These are phyloP conservation scores for Candida maltosa DNA, from an alignment of 805 yeast genomes.

Conservation along the genomic window DNA sequence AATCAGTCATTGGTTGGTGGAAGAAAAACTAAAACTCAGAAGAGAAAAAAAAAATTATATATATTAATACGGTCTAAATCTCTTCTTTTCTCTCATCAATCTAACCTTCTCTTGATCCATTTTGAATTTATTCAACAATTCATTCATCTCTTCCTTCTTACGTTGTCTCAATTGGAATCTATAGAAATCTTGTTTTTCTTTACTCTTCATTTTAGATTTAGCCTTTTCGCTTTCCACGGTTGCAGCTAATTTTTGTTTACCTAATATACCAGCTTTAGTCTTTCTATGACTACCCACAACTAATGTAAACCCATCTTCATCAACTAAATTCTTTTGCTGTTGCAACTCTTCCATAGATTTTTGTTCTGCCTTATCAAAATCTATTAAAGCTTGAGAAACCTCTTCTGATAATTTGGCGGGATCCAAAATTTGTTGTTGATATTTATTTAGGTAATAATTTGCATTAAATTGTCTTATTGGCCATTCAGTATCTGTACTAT, in stretches of 20 bases:
- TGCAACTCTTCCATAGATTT: constrained; percentile 54
- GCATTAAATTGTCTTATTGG: constrained; percentile 28
- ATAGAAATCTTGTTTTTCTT: constrained; percentile 88
- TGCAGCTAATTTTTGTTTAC: constrained; percentile 44
- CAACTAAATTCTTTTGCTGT: constrained; percentile 61
- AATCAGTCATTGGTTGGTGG: not conserved
- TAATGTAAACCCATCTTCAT: constrained; percentile 90
- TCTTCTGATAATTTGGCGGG: constrained; percentile 49
- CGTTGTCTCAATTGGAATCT: constrained; percentile 93
- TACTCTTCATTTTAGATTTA: constrained; percentile 56
- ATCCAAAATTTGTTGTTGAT: constrained; percentile 38
- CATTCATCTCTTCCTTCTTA: constrained; percentile 90
- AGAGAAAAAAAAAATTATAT: no score
- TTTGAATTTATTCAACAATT: constrained; percentile 76
- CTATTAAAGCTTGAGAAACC: constrained; percentile 59
- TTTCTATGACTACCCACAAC: constrained; percentile 87
- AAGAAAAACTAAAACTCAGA: not conserved
- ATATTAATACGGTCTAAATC: constrained; percentile 75
- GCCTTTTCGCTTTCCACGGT: constrained; percentile 34
- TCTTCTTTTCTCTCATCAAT: constrained; percentile 73
- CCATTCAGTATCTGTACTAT: constrained; percentile 30
- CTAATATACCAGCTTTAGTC: constrained; percentile 68
- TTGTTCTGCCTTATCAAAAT: constrained; percentile 70
- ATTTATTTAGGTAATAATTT: constrained; percentile 40
- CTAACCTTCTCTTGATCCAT: constrained; percentile 85